Evolutionary conservation across 495 filamentous ascomycete species (phyloP).

Genomic region (Penicillium verhagenii): DNA sequence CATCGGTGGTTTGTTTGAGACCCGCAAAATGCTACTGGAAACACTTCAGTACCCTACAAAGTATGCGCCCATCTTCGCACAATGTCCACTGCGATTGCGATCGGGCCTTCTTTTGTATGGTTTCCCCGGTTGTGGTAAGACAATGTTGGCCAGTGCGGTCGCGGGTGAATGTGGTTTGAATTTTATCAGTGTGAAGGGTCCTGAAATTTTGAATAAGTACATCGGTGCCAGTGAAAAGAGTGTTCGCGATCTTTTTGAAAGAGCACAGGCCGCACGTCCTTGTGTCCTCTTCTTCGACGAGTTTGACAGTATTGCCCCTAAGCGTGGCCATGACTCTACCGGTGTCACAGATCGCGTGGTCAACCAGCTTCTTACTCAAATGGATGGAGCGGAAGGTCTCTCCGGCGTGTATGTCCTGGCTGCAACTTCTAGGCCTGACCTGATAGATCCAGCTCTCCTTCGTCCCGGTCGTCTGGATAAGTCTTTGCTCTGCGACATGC

Average conservation of each 20-base stretch:
- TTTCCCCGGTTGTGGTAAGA: slow-evolving; percentile 95
- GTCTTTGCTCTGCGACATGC: slow-evolving; percentile 84
- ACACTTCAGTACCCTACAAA: slow-evolving; percentile 96
- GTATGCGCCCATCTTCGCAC: slow-evolving; percentile 95
- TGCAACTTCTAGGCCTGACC: slow-evolving; percentile 84
- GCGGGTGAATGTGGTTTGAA: slow-evolving; percentile 95
- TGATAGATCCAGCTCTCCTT: slow-evolving; percentile 91
- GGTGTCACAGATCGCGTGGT: slow-evolving; percentile 98
- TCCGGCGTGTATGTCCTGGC: slow-evolving; percentile 94
- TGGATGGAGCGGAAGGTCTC: slow-evolving; percentile 96
- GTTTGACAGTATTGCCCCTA: slow-evolving; percentile 95
- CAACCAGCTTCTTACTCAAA: slow-evolving; percentile 95
- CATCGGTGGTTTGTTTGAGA: slow-evolving; percentile 84
- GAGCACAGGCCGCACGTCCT: slow-evolving; percentile 83
- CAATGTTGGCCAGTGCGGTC: slow-evolving; percentile 86
- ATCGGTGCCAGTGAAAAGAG: slow-evolving; percentile 95
- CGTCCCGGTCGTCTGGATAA: slow-evolving; percentile 91
- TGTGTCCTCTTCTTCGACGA: slow-evolving; percentile 98
- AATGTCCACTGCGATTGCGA: slow-evolving; percentile 87
- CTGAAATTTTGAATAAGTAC: slow-evolving; percentile 98
- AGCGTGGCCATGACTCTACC: slow-evolving; percentile 93
- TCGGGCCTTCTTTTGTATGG: slow-evolving; percentile 92
- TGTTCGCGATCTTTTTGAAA: slow-evolving; percentile 90
- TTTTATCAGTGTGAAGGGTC: slow-evolving; percentile 97
- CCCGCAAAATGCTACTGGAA: slow-evolving; percentile 83